Percentiles rank a stretch among this genome's conserved stretches.
phyloP scores from a whole-genome alignment of 305 asterid species.

The Fraxinus sp. region DNA sequence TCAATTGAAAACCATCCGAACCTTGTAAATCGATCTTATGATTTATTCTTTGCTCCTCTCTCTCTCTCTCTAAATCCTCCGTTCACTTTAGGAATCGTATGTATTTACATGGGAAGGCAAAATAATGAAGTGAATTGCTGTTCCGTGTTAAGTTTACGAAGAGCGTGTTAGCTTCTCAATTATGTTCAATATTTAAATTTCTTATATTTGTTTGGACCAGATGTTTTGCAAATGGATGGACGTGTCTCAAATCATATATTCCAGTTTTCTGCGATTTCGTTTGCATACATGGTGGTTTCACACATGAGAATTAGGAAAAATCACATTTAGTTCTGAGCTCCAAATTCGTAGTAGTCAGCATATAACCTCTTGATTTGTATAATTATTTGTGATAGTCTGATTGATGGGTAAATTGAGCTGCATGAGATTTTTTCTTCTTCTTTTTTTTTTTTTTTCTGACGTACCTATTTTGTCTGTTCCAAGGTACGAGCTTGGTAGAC shows the following conservation, averaged over 20 bases:
- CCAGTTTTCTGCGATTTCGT: background rate
- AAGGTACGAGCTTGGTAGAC: conserved; percentile 83
- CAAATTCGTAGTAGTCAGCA: background rate
- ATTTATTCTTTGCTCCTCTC: background rate
- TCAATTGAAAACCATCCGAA: background rate
- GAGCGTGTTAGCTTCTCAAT: background rate
- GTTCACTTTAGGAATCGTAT: too few relatives aligned
- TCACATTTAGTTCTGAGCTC: background rate
- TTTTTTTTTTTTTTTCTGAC: background rate
- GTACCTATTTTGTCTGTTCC: background rate
- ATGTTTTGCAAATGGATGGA: background rate
- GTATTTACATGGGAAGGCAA: background rate
- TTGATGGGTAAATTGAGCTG: background rate
- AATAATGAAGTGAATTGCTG: background rate
- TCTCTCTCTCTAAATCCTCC: background rate
- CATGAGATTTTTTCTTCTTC: too few relatives aligned
- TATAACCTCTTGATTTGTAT: background rate
- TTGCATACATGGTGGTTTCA: background rate
- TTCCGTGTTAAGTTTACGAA: background rate
- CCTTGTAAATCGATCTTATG: background rate
- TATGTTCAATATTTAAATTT: background rate
- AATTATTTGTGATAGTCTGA: background rate
- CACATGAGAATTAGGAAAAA: background rate
- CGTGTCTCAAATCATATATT: background rate
- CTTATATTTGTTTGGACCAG: background rate